Percentiles rank a stretch among this genome's conserved stretches.
Evolutionary conservation across 495 filamentous ascomycete genomes (phyloP).

Genomic region (Penicillium angulare): DNA sequence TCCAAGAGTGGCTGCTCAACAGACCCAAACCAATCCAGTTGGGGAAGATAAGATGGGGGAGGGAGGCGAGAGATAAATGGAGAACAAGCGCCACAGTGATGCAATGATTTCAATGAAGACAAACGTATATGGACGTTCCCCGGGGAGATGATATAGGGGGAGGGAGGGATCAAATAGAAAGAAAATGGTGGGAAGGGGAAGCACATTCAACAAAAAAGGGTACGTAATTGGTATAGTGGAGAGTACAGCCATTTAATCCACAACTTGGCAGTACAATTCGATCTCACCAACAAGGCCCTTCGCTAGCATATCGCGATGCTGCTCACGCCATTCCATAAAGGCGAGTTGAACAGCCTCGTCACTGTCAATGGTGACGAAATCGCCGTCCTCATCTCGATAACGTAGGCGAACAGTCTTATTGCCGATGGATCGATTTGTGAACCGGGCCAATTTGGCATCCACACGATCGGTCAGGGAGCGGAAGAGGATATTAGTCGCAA

Average conservation of each 20-base stretch:
- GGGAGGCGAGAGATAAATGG: constrained; percentile 3
- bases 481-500: constrained; percentile 88
- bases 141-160: not conserved
- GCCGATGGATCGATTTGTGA: constrained; percentile 76
- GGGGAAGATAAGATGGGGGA: constrained; percentile 10
- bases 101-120: constrained; percentile 10
- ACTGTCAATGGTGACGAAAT: constrained; percentile 87
- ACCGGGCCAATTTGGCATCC: constrained; percentile 85
- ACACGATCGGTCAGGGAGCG: constrained; percentile 94
- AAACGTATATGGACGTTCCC: constrained; percentile 2
- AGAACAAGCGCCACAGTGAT: constrained; percentile 18
- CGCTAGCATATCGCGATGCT: constrained; percentile 60
- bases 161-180: not conserved
- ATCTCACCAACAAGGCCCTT: constrained; percentile 77
- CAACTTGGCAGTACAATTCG: constrained; percentile 67
- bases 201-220: not conserved
- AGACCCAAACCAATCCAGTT: constrained; percentile 35
- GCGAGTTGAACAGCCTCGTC: constrained; percentile 95
- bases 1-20: constrained; percentile 21
- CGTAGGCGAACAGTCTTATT: constrained; percentile 75
- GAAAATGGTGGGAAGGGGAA: constrained; percentile 5
- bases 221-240: constrained; percentile 6
- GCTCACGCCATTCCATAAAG: constrained; percentile 88
- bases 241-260: constrained; percentile 27
- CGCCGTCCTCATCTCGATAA: constrained; percentile 90